Conservation (phyloP, 2,329 filamentous ascomycete genomes). For the Xylaria sp. region DNA sequence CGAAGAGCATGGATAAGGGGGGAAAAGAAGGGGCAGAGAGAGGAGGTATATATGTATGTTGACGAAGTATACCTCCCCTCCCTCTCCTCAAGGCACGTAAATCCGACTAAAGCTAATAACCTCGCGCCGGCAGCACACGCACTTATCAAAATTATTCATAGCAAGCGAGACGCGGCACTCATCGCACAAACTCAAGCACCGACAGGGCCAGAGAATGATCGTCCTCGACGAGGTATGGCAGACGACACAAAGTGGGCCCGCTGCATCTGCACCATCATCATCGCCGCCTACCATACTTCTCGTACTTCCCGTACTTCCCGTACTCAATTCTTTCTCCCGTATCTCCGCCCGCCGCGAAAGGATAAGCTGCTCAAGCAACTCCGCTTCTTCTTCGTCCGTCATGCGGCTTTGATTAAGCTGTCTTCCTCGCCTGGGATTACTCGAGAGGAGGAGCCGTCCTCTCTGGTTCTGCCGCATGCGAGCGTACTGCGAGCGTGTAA, state of each 20-base stretch:
- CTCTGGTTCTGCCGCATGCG: slow-evolving; percentile 72
- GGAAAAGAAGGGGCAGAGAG: no score
- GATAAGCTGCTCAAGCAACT: slow-evolving; percentile 65
- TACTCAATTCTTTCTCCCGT: slow-evolving; percentile 16
- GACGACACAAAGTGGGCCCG: slow-evolving; percentile 86
- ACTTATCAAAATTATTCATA: slow-evolving; percentile 97
- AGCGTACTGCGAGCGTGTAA: slow-evolving; percentile 82
- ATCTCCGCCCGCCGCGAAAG: slow-evolving; percentile 54
- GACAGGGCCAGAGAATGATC: slow-evolving; percentile 95
- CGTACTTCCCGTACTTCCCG: no score
- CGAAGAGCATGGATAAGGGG: no score
- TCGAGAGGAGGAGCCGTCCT: slow-evolving; percentile 68
- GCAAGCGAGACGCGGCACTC: slow-evolving; percentile 92
- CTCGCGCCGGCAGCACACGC: slow-evolving; percentile 89
- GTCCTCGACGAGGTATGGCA: slow-evolving; percentile 87
- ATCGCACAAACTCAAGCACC: slow-evolving; percentile 92
- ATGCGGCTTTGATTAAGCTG: slow-evolving; percentile 45
- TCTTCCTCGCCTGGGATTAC: slow-evolving; percentile 45
- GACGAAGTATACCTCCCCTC: no score
- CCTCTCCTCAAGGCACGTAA: slow-evolving; percentile 70
- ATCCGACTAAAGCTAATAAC: slow-evolving; percentile 89
- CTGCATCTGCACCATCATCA: slow-evolving; percentile 36
- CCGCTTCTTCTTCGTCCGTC: slow-evolving; percentile 63
- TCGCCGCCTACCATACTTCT: no score
- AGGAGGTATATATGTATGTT: no score